Evolutionary conservation across 2,329 filamentous ascomycete genomes (phyloP).

Genomic region (Alternaria consortialis): DNA sequence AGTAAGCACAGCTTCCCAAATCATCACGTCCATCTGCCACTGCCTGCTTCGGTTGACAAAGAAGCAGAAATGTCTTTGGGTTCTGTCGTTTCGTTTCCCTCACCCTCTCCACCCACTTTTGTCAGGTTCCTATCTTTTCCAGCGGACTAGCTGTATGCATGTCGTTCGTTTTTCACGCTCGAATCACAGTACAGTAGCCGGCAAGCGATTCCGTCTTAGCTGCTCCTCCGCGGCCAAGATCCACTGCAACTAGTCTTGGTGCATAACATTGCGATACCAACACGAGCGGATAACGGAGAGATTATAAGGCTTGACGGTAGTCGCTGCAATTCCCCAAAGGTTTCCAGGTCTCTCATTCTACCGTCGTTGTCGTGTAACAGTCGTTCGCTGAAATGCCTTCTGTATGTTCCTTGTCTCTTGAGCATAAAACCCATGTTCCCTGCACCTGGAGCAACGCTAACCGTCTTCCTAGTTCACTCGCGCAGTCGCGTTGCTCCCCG

Average conservation of each 20-base stretch:
- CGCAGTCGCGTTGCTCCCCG: constrained; percentile 37
- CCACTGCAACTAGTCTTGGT: constrained; percentile 19
- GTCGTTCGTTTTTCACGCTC: constrained; percentile 9
- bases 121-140: constrained; percentile 6
- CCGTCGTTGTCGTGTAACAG: constrained; percentile 9
- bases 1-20: constrained; percentile 5
- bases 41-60: constrained; percentile 4
- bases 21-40: background rate
- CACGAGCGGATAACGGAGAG: background rate
- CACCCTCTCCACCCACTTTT: background rate
- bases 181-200: constrained; percentile 16
- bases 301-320: constrained; percentile 9
- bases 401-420: constrained; percentile 4
- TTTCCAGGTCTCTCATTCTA: constrained; percentile 5
- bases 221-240: constrained; percentile 16
- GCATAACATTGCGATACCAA: constrained; percentile 16
- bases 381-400: constrained; percentile 18
- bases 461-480: constrained; percentile 34
- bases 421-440: constrained; percentile 9
- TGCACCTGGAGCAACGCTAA: constrained; percentile 16
- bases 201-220: constrained; percentile 18
- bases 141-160: constrained; percentile 5
- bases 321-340: background rate
- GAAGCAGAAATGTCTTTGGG: background rate
- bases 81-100: background rate